These are phyloP conservation scores for Debaryomyces psychrophilus DNA, from an alignment of 1,139 yeast genomes.

Conservation along the genomic window DNA sequence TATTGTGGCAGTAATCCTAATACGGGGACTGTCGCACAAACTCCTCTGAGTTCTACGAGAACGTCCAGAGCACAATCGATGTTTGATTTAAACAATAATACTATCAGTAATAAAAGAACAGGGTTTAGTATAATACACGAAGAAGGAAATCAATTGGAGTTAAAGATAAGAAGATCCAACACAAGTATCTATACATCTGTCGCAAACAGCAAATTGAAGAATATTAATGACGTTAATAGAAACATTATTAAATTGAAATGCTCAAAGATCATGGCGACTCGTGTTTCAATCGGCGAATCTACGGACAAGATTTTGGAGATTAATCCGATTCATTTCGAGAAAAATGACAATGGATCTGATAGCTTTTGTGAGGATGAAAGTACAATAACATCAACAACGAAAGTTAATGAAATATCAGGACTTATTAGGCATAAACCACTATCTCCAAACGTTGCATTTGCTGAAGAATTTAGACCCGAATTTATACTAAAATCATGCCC, in stretches of 20 bases:
- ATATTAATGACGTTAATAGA: slow-evolving; percentile 28
- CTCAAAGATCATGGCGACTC: slow-evolving; percentile 29
- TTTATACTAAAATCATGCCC: slow-evolving; percentile 55
- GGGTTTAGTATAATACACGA: slow-evolving; percentile 12
- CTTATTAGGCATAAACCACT: slow-evolving; percentile 28
- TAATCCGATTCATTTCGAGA: slow-evolving; percentile 7
- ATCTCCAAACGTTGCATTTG: slow-evolving; percentile 50
- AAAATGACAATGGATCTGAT: slow-evolving; percentile 1
- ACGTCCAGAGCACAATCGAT: slow-evolving; percentile 44
- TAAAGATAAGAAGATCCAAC: slow-evolving; percentile 29
- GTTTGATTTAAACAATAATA: slow-evolving; percentile 34
- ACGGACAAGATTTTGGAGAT: slow-evolving; percentile 13
- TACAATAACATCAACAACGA: slow-evolving; percentile 7
- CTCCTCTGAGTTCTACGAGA: slow-evolving; percentile 15
- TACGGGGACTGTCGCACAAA: slow-evolving; percentile 12
- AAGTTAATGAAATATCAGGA: slow-evolving; percentile 4
- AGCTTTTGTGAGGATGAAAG: slow-evolving; percentile 3
- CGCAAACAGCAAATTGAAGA: slow-evolving; percentile 22
- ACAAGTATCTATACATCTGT: slow-evolving; percentile 30
- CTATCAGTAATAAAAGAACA: slow-evolving; percentile 5
- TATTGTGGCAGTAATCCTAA: slow-evolving; percentile 12
- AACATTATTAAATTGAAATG: slow-evolving; percentile 32
- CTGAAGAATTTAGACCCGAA: slow-evolving; percentile 57
- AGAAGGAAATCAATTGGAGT: slow-evolving; percentile 19
- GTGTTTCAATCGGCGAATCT: background rate